These are phyloP conservation scores for Apiospora hydei DNA, from an alignment of 2,329 filamentous ascomycete genomes.

Conservation along the genomic window DNA sequence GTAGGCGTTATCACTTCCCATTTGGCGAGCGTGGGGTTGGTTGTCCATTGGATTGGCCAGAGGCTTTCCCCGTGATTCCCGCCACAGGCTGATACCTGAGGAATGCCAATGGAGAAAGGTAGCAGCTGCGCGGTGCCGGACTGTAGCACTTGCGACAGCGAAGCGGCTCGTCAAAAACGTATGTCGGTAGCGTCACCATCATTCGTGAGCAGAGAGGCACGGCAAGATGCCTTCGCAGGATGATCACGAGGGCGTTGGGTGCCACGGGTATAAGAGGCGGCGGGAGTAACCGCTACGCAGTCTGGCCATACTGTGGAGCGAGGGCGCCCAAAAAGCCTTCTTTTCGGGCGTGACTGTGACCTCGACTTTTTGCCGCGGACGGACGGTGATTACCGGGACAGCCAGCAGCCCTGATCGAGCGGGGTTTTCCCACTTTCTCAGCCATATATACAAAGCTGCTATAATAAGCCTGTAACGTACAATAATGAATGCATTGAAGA, in stretches of 20 bases:
- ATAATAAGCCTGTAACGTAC: constrained; percentile 17
- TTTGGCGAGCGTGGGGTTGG: constrained; percentile 11
- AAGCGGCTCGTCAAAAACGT: not conserved
- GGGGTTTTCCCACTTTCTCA: constrained; percentile 3
- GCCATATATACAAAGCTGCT: not conserved
- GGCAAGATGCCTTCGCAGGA: constrained; percentile 2
- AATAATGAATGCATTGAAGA: constrained; percentile 3
- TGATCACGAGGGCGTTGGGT: constrained; percentile 15
- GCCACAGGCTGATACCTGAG: not conserved
- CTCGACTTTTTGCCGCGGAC: not conserved
- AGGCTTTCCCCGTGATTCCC: constrained; percentile 6
- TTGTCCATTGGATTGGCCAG: not conserved
- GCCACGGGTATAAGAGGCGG: not conserved
- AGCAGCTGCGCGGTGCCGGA: not conserved
- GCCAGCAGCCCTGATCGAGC: not conserved
- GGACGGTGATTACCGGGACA: not conserved
- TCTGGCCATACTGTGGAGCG: constrained; percentile 12
- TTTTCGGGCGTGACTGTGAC: not conserved
- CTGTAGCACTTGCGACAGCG: constrained; percentile 15
- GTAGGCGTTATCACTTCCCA: constrained; percentile 1
- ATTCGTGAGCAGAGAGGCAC: constrained; percentile 6
- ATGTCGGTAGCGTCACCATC: not conserved
- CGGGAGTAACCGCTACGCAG: constrained; percentile 18
- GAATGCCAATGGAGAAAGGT: not conserved
- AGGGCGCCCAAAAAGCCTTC: not conserved